phyloP scores from a whole-genome alignment of 208 protist species.

The Leptomonas seymouri region DNA sequence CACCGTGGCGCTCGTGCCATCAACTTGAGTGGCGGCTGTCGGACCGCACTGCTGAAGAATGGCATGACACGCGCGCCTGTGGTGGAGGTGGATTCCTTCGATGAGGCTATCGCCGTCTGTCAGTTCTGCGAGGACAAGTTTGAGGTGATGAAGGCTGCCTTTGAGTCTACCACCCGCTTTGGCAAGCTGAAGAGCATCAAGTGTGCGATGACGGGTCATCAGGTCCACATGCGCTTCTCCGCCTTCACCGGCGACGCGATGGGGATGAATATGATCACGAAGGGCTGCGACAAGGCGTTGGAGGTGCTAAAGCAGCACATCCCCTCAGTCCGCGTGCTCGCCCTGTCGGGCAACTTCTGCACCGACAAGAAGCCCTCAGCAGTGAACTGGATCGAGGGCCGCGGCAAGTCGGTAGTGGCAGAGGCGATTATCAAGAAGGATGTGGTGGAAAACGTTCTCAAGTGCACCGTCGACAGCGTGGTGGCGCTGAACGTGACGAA shows the following conservation, averaged over 20 bases:
- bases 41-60: constrained; percentile 86
- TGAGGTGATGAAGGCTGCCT: constrained; percentile 74
- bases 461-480: constrained; percentile 93
- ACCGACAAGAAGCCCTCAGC: constrained; percentile 99
- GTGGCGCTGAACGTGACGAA: constrained; percentile 95
- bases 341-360: constrained; percentile 97
- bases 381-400: constrained; percentile 98
- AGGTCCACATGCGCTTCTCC: constrained; percentile 95
- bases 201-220: constrained; percentile 87
- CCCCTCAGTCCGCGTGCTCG: constrained; percentile 91
- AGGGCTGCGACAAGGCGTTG: constrained; percentile 95
- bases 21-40: constrained; percentile 89
- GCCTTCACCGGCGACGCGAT: constrained; percentile 98
- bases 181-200: constrained; percentile 91
- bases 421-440: constrained; percentile 93
- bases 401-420: constrained; percentile 96
- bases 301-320: constrained; percentile 87
- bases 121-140: constrained; percentile 94
- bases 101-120: constrained; percentile 82
- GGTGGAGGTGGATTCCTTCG: constrained; percentile 82
- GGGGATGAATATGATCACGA: constrained; percentile 99
- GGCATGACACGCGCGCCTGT: constrained; percentile 98
- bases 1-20: constrained; percentile 97
- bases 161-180: constrained; percentile 95
- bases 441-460: constrained; percentile 94